Conservation (phyloP, 768 basidiomycete genomes). For the Gautieria morchelliformis region DNA sequence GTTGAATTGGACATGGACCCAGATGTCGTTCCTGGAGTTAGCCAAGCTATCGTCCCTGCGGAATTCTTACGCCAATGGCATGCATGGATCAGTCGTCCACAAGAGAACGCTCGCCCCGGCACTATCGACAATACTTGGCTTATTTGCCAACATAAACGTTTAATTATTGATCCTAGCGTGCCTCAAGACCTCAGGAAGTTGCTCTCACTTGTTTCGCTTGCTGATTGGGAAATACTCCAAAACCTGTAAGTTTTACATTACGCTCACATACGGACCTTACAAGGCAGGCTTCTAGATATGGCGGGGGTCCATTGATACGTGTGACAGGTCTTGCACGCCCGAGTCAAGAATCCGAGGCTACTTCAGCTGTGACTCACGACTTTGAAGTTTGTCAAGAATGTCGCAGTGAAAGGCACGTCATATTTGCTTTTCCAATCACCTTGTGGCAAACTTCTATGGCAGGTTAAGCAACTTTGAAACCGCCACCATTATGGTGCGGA, state of each 20-base stretch:
- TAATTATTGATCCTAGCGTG: constrained; percentile 59
- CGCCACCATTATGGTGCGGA: background rate
- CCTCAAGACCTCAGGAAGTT: constrained; percentile 47
- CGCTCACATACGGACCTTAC: no score
- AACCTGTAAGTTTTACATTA: constrained; percentile 38
- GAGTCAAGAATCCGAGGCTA: background rate
- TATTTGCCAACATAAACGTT: constrained; percentile 56
- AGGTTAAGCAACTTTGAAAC: constrained; percentile 7
- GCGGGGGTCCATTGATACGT: constrained; percentile 42
- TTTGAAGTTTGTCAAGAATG: constrained; percentile 47
- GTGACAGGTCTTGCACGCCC: background rate
- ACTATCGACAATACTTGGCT: constrained; percentile 50
- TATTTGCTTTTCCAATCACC: background rate
- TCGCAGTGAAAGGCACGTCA: constrained; percentile 43
- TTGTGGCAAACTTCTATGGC: background rate
- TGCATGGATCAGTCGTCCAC: constrained; percentile 55
- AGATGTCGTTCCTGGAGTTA: background rate
- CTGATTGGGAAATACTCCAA: constrained; percentile 57
- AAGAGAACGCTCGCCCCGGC: constrained; percentile 47
- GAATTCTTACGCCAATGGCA: constrained; percentile 61
- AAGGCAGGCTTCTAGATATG: constrained; percentile 36
- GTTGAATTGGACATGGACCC: background rate
- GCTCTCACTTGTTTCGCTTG: constrained; percentile 45
- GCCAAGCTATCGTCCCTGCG: constrained; percentile 44
- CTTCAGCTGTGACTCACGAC: background rate